Percentiles rank a stretch among this genome's conserved stretches.
phyloP scores from a whole-genome alignment of 805 yeast species.

The Yarrowia sp. region DNA sequence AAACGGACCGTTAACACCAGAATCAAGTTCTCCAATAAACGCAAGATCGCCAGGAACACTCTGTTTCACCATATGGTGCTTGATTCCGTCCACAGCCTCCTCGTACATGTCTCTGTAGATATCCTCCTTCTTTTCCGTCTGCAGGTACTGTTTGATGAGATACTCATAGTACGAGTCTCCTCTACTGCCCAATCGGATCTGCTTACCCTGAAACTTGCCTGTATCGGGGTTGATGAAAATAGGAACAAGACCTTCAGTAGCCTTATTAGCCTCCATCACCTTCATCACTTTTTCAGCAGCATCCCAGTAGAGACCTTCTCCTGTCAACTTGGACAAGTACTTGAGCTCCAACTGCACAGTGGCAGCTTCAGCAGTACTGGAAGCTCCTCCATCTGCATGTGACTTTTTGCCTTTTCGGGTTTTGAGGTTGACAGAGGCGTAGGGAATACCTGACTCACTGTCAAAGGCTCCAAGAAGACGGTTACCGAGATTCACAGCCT shows the following conservation, averaged over 20 bases:
- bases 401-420: conserved; percentile 59
- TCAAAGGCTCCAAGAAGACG: conserved; percentile 68
- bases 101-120: conserved; percentile 72
- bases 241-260: conserved; percentile 77
- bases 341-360: conserved; percentile 86
- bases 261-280: conserved; percentile 62
- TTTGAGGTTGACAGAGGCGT: conserved; percentile 69
- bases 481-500: conserved; percentile 77
- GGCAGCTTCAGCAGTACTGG: conserved; percentile 86
- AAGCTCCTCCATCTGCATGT: conserved; percentile 71
- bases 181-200: conserved; percentile 81
- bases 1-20: conserved; percentile 60
- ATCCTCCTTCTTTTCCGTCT: conserved; percentile 60
- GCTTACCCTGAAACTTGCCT: conserved; percentile 61
- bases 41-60: conserved; percentile 63
- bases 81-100: conserved; percentile 74
- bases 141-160: conserved; percentile 77
- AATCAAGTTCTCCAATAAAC: conserved; percentile 73
- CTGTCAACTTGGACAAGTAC: conserved; percentile 75
- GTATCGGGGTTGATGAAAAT: conserved; percentile 72
- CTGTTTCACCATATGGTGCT: conserved; percentile 57
- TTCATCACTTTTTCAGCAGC: conserved; percentile 71
- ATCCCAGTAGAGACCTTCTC: conserved; percentile 76
- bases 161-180: conserved; percentile 95
- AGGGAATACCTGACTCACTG: conserved; percentile 68